phyloP scores from a whole-genome alignment of 495 filamentous ascomycete genomes.

The Aspergillus wentii region DNA sequence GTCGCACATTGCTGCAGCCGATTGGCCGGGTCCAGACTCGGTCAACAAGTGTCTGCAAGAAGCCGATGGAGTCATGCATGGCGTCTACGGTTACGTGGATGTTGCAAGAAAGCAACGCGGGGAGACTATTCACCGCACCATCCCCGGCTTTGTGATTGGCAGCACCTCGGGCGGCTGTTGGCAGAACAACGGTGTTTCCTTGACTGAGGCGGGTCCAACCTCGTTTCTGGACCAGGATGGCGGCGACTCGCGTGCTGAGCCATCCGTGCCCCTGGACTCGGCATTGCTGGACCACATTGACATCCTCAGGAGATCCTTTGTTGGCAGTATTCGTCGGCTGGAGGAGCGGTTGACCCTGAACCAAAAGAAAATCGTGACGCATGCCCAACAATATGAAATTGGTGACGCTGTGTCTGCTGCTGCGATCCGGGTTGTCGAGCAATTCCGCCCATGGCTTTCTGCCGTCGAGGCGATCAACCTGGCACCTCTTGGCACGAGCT shows the following conservation, averaged over 20 bases:
- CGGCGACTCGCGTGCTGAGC: slow-evolving; percentile 65
- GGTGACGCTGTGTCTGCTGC: slow-evolving; percentile 69
- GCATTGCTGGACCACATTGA: slow-evolving; percentile 78
- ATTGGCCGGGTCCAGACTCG: slow-evolving; percentile 83
- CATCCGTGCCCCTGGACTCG: slow-evolving; percentile 65
- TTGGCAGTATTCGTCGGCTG: slow-evolving; percentile 74
- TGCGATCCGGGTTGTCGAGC: slow-evolving; percentile 73
- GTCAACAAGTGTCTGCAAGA: slow-evolving; percentile 91
- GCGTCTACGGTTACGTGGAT: slow-evolving; percentile 93
- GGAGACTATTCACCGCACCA: slow-evolving; percentile 80
- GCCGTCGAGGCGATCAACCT: slow-evolving; percentile 86
- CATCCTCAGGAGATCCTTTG: slow-evolving; percentile 73
- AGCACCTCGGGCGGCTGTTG: slow-evolving; percentile 81
- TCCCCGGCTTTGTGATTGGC: slow-evolving; percentile 85
- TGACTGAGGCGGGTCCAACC: slow-evolving; percentile 64
- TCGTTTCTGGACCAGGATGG: slow-evolving; percentile 79
- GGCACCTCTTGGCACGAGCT: slow-evolving; percentile 62
- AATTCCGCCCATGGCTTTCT: slow-evolving; percentile 81
- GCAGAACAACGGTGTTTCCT: slow-evolving; percentile 81
- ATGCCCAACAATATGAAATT: slow-evolving; percentile 63
- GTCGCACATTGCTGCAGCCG: slow-evolving; percentile 94
- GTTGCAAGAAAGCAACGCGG: slow-evolving; percentile 88
- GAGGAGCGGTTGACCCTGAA: slow-evolving; percentile 75
- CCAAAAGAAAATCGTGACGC: slow-evolving; percentile 73
- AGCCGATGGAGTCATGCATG: slow-evolving; percentile 89